Evolutionary conservation across 1,284 basidiomycete genomes (phyloP), one percentile per base, ranked within the genome.

Genomic region (Termitomyces sp.): DNA sequence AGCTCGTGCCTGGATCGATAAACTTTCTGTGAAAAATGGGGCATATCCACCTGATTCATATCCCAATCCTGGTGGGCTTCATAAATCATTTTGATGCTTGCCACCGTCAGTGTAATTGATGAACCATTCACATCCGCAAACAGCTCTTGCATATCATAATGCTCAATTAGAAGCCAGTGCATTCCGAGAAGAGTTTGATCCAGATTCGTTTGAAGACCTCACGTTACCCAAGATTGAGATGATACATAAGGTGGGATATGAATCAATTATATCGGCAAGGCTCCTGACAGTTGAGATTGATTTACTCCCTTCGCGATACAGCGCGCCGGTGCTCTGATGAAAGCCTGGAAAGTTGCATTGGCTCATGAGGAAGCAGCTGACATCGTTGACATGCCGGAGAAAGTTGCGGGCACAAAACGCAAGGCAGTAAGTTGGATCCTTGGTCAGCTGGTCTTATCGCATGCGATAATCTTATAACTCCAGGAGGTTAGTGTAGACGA

Each of bases 111-210:
- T 56, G 12, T 33, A 12, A 36, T 41, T 21, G 21, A 54, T 50
- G 24, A 26, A 17, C 54, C 36, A 39, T 42, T 19, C 30, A 52
- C 46, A 60, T 54, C 34, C 21, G 15, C 13, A 50, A 45, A 19
- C 52, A 87, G 86, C 81, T 6, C 79, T 98, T 53, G 86, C 86
- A 9, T 92, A 86, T 63, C 93, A 97, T 68, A 94, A 96, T 67
- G 87, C 84, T 8, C 91, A 94, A 65, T 80, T 98, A 3, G 88
- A 97, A 73, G 92, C 94, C 13, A 87, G 84, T 50, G 95, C 95
- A 0, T 96, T 98, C 70, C 86, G 90, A 50, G 91, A 95, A 67
- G 83, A 93, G 61, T 92, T 83, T 62, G 86, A 94, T 65, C 76
- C 82, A 1, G 82, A 84, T 50, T 70, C 78, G 3, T 89, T 93